These are phyloP conservation scores for Zoysia japonica DNA, from an alignment of 176 grass and related monocot genomes.

Conservation along the genomic window DNA sequence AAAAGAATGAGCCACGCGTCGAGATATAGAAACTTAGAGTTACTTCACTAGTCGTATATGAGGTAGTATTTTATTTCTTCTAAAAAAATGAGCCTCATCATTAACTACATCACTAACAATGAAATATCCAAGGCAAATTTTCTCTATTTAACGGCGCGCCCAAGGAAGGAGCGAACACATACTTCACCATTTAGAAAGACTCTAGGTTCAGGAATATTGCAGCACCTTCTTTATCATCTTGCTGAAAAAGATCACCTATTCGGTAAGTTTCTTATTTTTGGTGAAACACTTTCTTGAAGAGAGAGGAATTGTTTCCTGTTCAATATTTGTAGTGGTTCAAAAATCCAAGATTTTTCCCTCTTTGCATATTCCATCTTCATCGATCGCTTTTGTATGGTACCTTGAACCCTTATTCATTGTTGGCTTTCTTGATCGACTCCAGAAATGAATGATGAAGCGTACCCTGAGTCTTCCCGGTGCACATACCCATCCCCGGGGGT, in stretches of 20 bases:
- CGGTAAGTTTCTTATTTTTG: not conserved
- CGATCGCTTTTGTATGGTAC: not conserved
- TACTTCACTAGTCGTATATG: not conserved
- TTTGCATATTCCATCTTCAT: not conserved
- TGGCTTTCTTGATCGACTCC: not conserved
- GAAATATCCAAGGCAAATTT: not conserved
- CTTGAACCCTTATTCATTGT: not conserved
- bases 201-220: not conserved
- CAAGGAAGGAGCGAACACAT: too few species aligned
- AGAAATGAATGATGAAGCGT: not conserved
- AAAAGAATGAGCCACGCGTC: not conserved
- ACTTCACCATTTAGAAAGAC: not conserved
- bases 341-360: not conserved
- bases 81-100: not conserved
- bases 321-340: too few species aligned
- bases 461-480: too few species aligned
- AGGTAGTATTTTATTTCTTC: not conserved
- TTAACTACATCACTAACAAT: not conserved
- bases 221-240: not conserved
- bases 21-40: not conserved
- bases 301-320: not conserved
- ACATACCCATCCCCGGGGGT: not conserved
- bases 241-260: not conserved
- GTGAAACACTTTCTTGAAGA: not conserved
- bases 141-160: not conserved